phyloP scores from a whole-genome alignment of 2,329 filamentous ascomycete species.

The Raffaelea deltoideospora region DNA sequence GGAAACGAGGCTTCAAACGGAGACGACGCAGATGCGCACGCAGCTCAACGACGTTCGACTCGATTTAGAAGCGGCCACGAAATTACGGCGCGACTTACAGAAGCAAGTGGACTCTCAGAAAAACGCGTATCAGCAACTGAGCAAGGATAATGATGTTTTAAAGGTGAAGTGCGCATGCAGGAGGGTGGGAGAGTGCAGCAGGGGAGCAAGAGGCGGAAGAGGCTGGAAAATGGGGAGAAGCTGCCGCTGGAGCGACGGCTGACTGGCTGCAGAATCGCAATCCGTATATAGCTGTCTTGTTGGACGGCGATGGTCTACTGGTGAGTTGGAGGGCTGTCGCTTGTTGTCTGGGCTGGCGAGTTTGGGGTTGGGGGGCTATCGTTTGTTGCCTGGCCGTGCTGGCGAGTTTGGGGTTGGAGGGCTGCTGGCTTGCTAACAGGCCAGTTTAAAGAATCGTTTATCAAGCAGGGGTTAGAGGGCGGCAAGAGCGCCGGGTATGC shows the following conservation, averaged over 20 bases:
- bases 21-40: conserved; percentile 26
- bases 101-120: conserved; percentile 27
- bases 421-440: too few relatives aligned
- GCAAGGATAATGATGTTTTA: too few relatives aligned
- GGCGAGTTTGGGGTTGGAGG: not conserved
- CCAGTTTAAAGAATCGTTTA: conserved; percentile 41
- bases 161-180: too few relatives aligned
- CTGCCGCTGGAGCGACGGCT: not conserved
- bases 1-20: conserved; percentile 25
- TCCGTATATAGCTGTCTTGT: conserved; percentile 43
- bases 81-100: conserved; percentile 34
- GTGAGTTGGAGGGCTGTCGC: too few relatives aligned
- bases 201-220: too few relatives aligned
- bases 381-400: not conserved
- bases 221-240: too few relatives aligned
- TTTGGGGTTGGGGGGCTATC: not conserved
- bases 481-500: conserved; percentile 36
- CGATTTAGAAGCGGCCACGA: conserved; percentile 34
- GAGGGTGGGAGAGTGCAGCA: too few relatives aligned
- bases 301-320: conserved; percentile 49
- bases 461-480: conserved; percentile 39
- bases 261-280: conserved; percentile 30
- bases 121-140: conserved; percentile 17
- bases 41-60: conserved; percentile 29
- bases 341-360: not conserved